Evolutionary conservation across 176 grass and related monocot species (phyloP).

Genomic region (Oryza coarctata): DNA sequence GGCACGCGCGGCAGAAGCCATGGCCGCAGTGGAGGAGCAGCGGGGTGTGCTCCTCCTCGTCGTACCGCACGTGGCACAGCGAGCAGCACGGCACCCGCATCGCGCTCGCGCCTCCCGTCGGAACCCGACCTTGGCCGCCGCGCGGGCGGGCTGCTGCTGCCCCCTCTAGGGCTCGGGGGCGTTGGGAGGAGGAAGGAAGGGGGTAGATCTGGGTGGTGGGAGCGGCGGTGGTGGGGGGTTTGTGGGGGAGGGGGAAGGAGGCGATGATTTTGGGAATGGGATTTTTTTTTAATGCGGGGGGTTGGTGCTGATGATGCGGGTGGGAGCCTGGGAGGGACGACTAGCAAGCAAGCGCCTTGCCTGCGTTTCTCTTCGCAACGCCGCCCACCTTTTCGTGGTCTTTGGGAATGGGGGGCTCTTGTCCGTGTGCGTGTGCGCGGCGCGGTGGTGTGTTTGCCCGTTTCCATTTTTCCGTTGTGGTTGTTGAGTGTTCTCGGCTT

Average conservation of each 20-base stretch:
- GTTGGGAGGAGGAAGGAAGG: conserved; percentile 6
- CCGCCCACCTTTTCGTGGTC: too few species aligned
- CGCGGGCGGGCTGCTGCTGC: neutral
- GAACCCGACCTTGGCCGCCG: too few species aligned
- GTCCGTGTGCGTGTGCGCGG: neutral
- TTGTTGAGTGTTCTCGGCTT: neutral
- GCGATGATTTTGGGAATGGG: neutral
- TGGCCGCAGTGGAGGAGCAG: conserved; percentile 98
- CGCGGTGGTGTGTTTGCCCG: neutral
- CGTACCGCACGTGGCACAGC: conserved; percentile 78
- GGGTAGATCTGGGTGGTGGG: neutral
- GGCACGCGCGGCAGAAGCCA: conserved; percentile 95
- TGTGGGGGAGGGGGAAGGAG: neutral
- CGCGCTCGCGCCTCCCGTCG: neutral
- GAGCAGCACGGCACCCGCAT: conserved; percentile 95
- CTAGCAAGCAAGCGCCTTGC: conserved; percentile 18
- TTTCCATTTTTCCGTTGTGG: neutral
- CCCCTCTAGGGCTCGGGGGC: neutral
- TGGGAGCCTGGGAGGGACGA: conserved; percentile 26
- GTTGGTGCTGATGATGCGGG: conserved; percentile 51
- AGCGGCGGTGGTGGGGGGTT: conserved; percentile 18
- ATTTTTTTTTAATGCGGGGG: conserved; percentile 40
- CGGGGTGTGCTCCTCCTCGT: conserved; percentile 85
- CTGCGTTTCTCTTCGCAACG: neutral
- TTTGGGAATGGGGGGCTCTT: neutral